phyloP scores from a whole-genome alignment of 192 early-diverging fungal genomes.

The Thamnidium elegans region DNA sequence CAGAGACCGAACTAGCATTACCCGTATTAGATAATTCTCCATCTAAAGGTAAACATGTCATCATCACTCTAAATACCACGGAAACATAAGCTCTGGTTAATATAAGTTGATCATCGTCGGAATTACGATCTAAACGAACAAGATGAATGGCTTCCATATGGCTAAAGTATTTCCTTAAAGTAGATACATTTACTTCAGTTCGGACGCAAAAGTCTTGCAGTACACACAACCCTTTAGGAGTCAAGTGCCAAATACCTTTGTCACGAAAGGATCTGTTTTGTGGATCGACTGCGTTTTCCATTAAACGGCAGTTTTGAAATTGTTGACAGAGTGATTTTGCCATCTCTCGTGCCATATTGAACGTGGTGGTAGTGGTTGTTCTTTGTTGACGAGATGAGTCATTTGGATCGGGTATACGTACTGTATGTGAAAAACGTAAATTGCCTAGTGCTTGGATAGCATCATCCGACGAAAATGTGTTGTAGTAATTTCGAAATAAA shows the following conservation, averaged over 20 bases:
- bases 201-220: slow-evolving; percentile 36
- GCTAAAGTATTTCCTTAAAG: slow-evolving; percentile 13
- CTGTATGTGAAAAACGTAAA: slow-evolving; percentile 48
- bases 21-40: slow-evolving; percentile 3
- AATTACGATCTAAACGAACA: slow-evolving; percentile 39
- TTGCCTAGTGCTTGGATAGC: slow-evolving; percentile 46
- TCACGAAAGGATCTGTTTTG: slow-evolving; percentile 33
- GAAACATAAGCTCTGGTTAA: slow-evolving; percentile 34
- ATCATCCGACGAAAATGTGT: slow-evolving; percentile 55
- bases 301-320: slow-evolving; percentile 51
- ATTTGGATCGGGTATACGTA: slow-evolving; percentile 45
- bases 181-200: slow-evolving; percentile 22
- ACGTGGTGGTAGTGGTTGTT: slow-evolving; percentile 55
- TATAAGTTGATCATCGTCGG: slow-evolving; percentile 48
- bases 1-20: slow-evolving; percentile 4
- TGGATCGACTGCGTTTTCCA: slow-evolving; percentile 45
- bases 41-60: slow-evolving; percentile 39
- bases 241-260: slow-evolving; percentile 47
- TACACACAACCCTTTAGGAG: slow-evolving; percentile 48
- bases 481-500: slow-evolving; percentile 48
- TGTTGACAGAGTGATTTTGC: slow-evolving; percentile 53
- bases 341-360: slow-evolving; percentile 56
- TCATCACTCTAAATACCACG: slow-evolving; percentile 43
- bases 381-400: slow-evolving; percentile 46
- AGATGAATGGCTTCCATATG: slow-evolving; percentile 29